A percentile compares a stretch with the other conserved stretches of the same genome.
Evolutionary conservation across 2,329 filamentous ascomycete genomes (phyloP).

Genomic region (Penicillium sp.): DNA sequence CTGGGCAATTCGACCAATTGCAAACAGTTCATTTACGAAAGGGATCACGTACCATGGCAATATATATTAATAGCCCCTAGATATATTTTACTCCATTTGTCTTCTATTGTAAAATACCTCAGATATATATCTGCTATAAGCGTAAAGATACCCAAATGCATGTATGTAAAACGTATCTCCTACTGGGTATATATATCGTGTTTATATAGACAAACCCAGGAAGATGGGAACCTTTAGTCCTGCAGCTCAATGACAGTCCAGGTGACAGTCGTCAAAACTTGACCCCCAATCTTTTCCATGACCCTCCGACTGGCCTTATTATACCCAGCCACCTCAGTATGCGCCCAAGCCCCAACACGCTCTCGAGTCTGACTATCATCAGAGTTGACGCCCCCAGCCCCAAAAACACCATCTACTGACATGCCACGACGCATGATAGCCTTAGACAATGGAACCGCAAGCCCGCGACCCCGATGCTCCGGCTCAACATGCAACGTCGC

Average conservation of each 20-base stretch:
- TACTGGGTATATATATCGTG: not conserved
- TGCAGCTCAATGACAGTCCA: conserved; percentile 41
- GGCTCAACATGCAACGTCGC: conserved; percentile 43
- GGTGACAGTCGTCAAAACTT: conserved; percentile 33
- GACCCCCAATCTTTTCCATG: conserved; percentile 47
- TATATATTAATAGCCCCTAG: not conserved
- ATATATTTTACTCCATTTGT: not conserved
- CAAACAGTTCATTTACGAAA: not conserved
- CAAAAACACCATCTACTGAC: conserved; percentile 22
- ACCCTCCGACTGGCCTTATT: conserved; percentile 42
- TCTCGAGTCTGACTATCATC: conserved; percentile 7
- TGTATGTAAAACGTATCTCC: not conserved
- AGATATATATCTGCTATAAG: not conserved
- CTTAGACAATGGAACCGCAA: conserved; percentile 33
- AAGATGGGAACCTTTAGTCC: conserved; percentile 3
- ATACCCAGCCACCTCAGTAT: conserved; percentile 37
- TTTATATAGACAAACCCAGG: not conserved
- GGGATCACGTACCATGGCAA: too few species aligned
- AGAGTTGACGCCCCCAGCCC: conserved; percentile 2
- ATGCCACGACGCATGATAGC: conserved; percentile 35
- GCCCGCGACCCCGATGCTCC: conserved; percentile 39
- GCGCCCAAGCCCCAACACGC: conserved; percentile 29
- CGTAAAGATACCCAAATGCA: not conserved
- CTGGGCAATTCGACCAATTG: not conserved
- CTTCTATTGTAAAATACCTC: too few species aligned